Evolutionary conservation across 2,329 filamentous ascomycete species (phyloP), one percentile per base, ranked within the genome.

Genomic region (Ophiocordyceps sinensis): DNA sequence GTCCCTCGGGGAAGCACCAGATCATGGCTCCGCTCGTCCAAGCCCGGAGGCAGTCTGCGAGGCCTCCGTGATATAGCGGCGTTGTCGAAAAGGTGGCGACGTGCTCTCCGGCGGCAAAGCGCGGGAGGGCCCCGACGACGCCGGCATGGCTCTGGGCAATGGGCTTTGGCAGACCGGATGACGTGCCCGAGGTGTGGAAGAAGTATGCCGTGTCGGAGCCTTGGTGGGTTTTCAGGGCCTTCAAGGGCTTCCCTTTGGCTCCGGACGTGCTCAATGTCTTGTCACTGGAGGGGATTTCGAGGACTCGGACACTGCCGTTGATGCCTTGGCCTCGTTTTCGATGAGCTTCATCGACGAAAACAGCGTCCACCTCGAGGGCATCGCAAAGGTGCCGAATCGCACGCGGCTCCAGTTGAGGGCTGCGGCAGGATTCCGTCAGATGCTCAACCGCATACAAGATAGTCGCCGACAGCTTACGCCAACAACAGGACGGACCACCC

Each of bases 131-230:
- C 2, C 68, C 70, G 4, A 76, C 65, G 3, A 68, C 72, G 11
- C 29, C 19, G 3, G 64, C 71, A 37, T 52, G 63, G 49, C 62
- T 66, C 44, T 81, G 75, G 0, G 67, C 65, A 1, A 82, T 78
- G 0, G 74, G 73, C 44, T 81, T 81, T 0, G 77, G 77, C 2
- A 75, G 53, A 0, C 77, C 77, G 0, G 70, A 73, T 0, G 76
- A 79, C 3, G 78, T 82, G 1, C 77, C 77, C 1, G 77, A 82
- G 0, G 76, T 79, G 49, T 82, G 77, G 47, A 72, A 70, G 21
- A 77, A 59, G 51, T 77, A 80, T 0, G 76, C 75, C 13, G 68
- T 52, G 12, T 70, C 64, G 2, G 45, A 42, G 38, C 1, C 41
- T 21, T 12, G 39, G 19, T 11, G 17, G 7, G 10, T 23, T 12